Base-by-base conservation (phyloP, 495 filamentous ascomycete genomes). In the Thozetella sp. region DNA sequence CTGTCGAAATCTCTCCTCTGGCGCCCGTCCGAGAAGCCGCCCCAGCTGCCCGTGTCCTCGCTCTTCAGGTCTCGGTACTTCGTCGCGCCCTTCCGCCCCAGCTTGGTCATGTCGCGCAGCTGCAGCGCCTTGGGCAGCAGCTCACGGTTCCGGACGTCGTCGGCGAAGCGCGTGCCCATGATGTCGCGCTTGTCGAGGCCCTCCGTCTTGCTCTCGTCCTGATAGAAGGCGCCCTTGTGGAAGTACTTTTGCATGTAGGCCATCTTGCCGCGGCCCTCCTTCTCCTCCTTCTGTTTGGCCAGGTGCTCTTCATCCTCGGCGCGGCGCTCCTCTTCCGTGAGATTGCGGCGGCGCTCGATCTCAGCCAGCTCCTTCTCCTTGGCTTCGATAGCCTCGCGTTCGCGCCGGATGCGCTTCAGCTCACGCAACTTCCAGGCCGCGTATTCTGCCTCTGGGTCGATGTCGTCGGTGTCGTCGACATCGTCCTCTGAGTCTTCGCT, bases 141-240 rank as follows among this genome's bases (percentile, higher is more conserved):
- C 65, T 94, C 91, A 46, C 90, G 86, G 60, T 92, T 89, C 53
- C 82, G 79, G 13, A 92, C 87, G 59, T 96, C 89, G 67, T 99
- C 96, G 48, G 80, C 86, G 62, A 92, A 93, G 25, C 82, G 71
- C 6, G 87, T 79, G 17, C 92, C 92, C 86, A 94, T 94, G 54
- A 96, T 77, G 73, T 95, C 90, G 37, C 93, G 75, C 68, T 85
- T 74, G 67, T 88, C 88, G 63, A 98, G 72, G 22, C 88, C 91
- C 69, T 89, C 84, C 17, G 83, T 82, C 61, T 89, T 86, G 25
- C 83, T 79, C 62, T 94, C 92, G 40, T 93, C 93, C 56, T 88
- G 88, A 76, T 90, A 98, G 78, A 97, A 99, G 23, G 95, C 95
- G 53, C 95, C 95, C 80, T 93, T 94, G 80, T 99, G 95, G 71